Evolutionary conservation across 1,284 basidiomycete species (phyloP), one percentile per base, ranked within the genome.

Genomic region (Heterobasidion occidentale): DNA sequence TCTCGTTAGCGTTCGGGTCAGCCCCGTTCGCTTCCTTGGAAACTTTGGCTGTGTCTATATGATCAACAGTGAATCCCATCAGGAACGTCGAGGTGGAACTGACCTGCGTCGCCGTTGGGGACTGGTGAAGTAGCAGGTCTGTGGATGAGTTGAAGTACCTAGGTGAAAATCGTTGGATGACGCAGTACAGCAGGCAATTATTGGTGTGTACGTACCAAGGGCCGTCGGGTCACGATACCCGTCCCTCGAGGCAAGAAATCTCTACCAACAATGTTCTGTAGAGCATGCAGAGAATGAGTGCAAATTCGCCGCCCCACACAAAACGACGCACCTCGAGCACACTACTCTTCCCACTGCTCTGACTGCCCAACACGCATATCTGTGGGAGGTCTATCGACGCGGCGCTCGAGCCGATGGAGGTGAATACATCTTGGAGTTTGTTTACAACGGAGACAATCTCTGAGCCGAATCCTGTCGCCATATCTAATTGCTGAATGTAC

Each of bases 231-330:
- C 68, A 98, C 95, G 68, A 99, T 99, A 72, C 96, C 96, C 62
- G 92, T 91, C 67, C 95, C 96, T 79, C 95, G 90, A 71, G 95
- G 95, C 66, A 98, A 71, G 78, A 98, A 98, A 73, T 97, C 94
- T 64, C 95, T 83, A 59, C 95, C 96, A 55, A 98, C 96, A 64
- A 98, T 94, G 76, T 98, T 98, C 92, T 97, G 48, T 56, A 56
- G 51, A 15, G 52, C 51, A 51, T 57, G 14, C 52, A 15, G 4
- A 36, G 50, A 15, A 1, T n/a, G 14, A 15, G 12, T 51, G 47
- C n/a, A 27, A 15, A 38, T 51, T 1, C 34, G 7, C 15, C 54
- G 20, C 17, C 46, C 33, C 17, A 17, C 15, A 56, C 36, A 14
- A 47, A 9, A 42, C 34, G 7, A 65, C 77, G 57, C 64, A 90